These are phyloP conservation scores for Calocybe gambosa DNA, from an alignment of 1,284 basidiomycete genomes.

Conservation along the genomic window DNA sequence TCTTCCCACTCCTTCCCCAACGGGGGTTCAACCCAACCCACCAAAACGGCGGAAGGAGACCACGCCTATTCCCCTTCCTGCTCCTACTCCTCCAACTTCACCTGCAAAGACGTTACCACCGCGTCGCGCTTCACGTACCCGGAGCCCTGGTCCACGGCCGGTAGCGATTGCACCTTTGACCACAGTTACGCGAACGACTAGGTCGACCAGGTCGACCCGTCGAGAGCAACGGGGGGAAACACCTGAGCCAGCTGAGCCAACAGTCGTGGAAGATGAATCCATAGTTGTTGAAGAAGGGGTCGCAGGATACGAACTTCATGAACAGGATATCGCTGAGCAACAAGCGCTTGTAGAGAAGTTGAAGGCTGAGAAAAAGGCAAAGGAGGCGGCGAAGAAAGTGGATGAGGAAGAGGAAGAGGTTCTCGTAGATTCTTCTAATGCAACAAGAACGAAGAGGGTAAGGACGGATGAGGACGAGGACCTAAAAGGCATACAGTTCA, in stretches of 20 bases:
- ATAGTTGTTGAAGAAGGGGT: constrained; percentile 42
- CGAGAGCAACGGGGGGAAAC: constrained; percentile 34
- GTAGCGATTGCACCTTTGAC: constrained; percentile 23
- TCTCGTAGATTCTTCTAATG: constrained; percentile 14
- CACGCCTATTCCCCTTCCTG: constrained; percentile 41
- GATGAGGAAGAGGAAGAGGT: constrained; percentile 26
- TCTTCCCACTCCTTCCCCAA: constrained; percentile 32
- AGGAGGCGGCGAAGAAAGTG: constrained; percentile 20
- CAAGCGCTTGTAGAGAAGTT: constrained; percentile 60
- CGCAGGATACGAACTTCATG: constrained; percentile 54
- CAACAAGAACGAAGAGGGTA: constrained; percentile 37
- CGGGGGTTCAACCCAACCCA: constrained; percentile 31
- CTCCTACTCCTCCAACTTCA: constrained; percentile 18
- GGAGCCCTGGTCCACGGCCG: constrained; percentile 40
- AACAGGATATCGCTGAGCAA: constrained; percentile 67
- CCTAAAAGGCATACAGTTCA: constrained; percentile 37
- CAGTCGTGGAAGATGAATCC: constrained; percentile 58
- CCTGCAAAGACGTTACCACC: constrained; percentile 14
- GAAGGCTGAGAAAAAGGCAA: constrained; percentile 37
- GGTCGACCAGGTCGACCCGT: constrained; percentile 33
- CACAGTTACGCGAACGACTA: constrained; percentile 24
- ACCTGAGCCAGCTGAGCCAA: constrained; percentile 53
- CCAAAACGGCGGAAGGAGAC: constrained; percentile 63
- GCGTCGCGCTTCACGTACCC: constrained; percentile 50
- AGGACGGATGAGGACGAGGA: constrained; percentile 48